Percentiles rank a stretch among this genome's conserved stretches.
Evolutionary conservation across 2,329 filamentous ascomycete genomes (phyloP).

Genomic region (Sclerotinia borealis): DNA sequence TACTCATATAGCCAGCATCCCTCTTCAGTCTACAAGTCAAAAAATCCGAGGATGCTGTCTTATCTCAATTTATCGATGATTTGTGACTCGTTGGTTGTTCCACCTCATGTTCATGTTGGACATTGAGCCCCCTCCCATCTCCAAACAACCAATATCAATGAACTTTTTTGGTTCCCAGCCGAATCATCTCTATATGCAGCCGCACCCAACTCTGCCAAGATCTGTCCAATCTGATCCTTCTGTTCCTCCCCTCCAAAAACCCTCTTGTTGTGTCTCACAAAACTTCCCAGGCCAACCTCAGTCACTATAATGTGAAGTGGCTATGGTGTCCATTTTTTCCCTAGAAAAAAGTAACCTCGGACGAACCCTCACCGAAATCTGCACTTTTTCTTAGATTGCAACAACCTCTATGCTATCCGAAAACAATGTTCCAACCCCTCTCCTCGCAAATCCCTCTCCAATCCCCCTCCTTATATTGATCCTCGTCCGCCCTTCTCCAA

Average conservation of each 20-base stretch:
- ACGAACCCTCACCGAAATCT: not conserved
- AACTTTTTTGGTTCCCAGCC: not conserved
- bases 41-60: too few relatives aligned
- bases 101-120: not conserved
- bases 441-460: conserved; percentile 53
- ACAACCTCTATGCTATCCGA: conserved; percentile 36
- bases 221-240: conserved; percentile 29
- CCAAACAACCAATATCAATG: too few relatives aligned
- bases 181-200: conserved; percentile 25
- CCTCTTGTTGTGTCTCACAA: conserved; percentile 43
- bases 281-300: not conserved
- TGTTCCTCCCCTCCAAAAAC: conserved; percentile 57
- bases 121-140: not conserved
- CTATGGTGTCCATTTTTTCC: too few relatives aligned
- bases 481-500: conserved; percentile 47
- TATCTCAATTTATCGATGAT: not conserved
- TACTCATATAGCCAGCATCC: too few relatives aligned
- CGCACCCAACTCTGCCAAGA: not conserved
- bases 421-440: conserved; percentile 53
- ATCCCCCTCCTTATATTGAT: conserved; percentile 13
- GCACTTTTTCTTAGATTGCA: not conserved
- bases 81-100: not conserved
- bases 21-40: not conserved
- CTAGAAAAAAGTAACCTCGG: not conserved
- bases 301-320: not conserved